Base-by-base conservation (phyloP, 805 yeast species). In the Teunomyces cretensis region DNA sequence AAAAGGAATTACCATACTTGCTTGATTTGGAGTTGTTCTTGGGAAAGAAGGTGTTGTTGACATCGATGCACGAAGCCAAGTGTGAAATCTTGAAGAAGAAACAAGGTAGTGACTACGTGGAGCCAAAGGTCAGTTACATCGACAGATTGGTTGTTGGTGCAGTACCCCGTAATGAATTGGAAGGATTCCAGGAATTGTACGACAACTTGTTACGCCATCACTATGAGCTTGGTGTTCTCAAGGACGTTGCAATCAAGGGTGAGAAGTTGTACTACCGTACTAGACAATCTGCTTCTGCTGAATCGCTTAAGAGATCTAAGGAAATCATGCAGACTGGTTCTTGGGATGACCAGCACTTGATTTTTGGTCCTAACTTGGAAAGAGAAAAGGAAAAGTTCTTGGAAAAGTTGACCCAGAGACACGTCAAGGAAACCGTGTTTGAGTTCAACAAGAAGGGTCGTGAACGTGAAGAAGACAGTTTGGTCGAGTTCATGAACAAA, bases 1-100 rank as follows among this genome's bases (percentile, higher is more conserved):
- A 90, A 52, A 75, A 80, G 44, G 99, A 94, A 62, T 67, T 92
- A 46, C 96, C 99, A 9, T 94, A 92, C 56, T 66, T 94, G 42
- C 74, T 92, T 41, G 99, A 94, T 65, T 74, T 94, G 56, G 98
- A 94, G 62, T 64, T 94, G 37, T 92, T 94, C 58, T 70, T 94
- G 55, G 97, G 97, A 6, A 80, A 85, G 57, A 89, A 90, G 61
- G 76, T 94, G 26, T 65, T 85, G 39, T 63, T 88, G 16, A 81
- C 94, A 0, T 70, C 81, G 35, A 82, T 84, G 86, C 81, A 79
- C 57, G 86, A 84, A 50, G 73, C 81, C 50, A 82, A 80, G 50
- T 67, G 77, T 55, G 79, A 78, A 43, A 50, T 84, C 6, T 54
- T 84, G 49, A 72, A 76, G 49, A 66, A 66, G 15, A 73, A 70